Conservation (phyloP, 345 rosid genomes). For the Brassica cretica region DNA sequence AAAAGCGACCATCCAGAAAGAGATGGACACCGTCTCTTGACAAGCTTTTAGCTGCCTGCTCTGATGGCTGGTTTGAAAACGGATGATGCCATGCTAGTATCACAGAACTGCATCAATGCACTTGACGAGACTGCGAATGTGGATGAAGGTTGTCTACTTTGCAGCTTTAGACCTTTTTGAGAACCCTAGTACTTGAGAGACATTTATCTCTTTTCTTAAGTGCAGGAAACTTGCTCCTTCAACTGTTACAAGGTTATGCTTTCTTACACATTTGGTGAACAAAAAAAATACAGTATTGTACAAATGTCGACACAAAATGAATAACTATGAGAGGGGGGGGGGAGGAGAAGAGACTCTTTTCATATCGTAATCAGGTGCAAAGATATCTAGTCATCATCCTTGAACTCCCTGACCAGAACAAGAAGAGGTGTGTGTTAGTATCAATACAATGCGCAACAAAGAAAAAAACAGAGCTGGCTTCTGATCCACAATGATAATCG, state of each 20-base stretch:
- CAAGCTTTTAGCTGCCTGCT: slow-evolving; percentile 56
- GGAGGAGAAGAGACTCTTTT: background rate
- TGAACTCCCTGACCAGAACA: slow-evolving; percentile 52
- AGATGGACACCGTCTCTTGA: slow-evolving; percentile 69
- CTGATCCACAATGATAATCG: background rate
- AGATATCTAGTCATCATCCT: slow-evolving; percentile 58
- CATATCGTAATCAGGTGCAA: slow-evolving; percentile 1
- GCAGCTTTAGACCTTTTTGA: slow-evolving; percentile 75
- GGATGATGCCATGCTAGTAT: slow-evolving; percentile 48
- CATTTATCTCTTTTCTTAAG: slow-evolving; percentile 59
- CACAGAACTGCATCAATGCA: slow-evolving; percentile 57
- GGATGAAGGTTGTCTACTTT: slow-evolving; percentile 54
- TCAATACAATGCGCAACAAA: background rate
- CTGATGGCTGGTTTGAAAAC: slow-evolving; percentile 25
- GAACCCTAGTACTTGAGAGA: slow-evolving; percentile 54
- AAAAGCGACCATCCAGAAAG: slow-evolving; percentile 58
- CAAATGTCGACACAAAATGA: slow-evolving; percentile 19
- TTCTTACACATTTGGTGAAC: slow-evolving; percentile 16
- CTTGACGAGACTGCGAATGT: slow-evolving; percentile 61
- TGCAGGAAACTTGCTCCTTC: slow-evolving; percentile 26
- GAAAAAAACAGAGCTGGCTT: background rate
- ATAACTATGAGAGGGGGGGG: slow-evolving; percentile 6
- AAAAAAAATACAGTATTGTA: slow-evolving; percentile 12
- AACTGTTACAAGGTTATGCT: slow-evolving; percentile 19
- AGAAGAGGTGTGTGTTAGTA: background rate